Conservation (phyloP, 164 flowering plant species). For the Macadamia integrifolia region DNA sequence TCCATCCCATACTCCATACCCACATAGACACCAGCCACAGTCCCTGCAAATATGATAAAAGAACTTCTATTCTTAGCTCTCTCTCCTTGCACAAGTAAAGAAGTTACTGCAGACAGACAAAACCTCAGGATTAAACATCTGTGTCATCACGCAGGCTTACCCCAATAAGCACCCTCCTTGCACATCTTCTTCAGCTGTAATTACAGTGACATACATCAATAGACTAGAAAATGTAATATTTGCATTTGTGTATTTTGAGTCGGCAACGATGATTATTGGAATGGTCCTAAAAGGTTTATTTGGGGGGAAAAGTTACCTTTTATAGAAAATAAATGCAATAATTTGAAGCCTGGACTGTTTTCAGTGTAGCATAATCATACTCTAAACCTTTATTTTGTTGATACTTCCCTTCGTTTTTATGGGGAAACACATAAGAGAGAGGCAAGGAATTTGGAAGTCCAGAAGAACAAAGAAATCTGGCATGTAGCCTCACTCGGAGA, state of each 20-base stretch:
- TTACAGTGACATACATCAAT: slow-evolving; percentile 5
- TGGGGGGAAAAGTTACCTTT: too few species aligned
- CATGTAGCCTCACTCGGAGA: not conserved
- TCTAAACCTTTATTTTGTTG: too few species aligned
- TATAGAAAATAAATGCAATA: too few species aligned
- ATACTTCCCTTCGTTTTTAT: too few species aligned
- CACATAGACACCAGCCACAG: slow-evolving; percentile 78
- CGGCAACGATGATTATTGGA: too few species aligned
- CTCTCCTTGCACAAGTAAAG: not conserved
- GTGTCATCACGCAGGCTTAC: slow-evolving; percentile 39
- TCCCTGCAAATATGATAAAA: slow-evolving; percentile 38
- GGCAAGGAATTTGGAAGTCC: not conserved
- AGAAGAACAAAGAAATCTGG: not conserved
- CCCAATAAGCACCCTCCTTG: slow-evolving; percentile 89
- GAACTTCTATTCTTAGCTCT: not conserved
- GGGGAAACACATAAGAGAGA: too few species aligned
- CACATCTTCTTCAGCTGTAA: slow-evolving; percentile 82
- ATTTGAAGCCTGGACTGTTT: too few species aligned
- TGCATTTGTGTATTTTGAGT: not conserved
- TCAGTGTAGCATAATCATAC: too few species aligned
- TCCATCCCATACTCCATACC: slow-evolving; percentile 83
- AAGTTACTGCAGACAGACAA: not conserved
- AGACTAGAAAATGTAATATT: not conserved
- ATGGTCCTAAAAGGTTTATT: too few species aligned
- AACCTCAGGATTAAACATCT: slow-evolving; percentile 17